Evolutionary conservation across 768 basidiomycete species (phyloP), one percentile per base, ranked within the genome.

Genomic region (Tylopilus vinaceipallidus): DNA sequence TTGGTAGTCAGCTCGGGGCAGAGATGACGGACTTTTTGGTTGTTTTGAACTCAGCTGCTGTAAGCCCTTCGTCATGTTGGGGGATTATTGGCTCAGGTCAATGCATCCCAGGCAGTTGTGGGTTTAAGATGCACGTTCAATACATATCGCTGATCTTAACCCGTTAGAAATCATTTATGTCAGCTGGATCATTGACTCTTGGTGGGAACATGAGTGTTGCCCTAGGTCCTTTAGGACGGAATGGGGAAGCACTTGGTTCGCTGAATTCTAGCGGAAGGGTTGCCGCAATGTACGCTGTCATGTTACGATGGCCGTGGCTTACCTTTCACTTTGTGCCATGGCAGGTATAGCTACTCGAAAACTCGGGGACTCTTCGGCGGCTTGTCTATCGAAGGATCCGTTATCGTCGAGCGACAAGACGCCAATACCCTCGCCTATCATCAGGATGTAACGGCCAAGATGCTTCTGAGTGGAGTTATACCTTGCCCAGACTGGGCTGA

Each of bases 291-390:
- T 93, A 59, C 54, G 73, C 54, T 9, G 9, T 27, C 45, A 39
- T 20, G 12, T 42, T 46, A 24, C 17, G n/a, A 13, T 13, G 26
- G 23, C 17, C 19, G 29, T 39, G 29, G 23, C 34, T 34, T 37
- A 32, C 42, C 17, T 47, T 43, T 41, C 20, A 53, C 37, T 33
- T 29, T 45, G n/a, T n/a, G n/a, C 30, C 16, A 13, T 14, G 10
- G 24, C 61, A 89, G 87, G 86, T 91, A 92, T 67, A 89, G 86
- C 62, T 93, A 93, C 62, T 88, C 86, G 8, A 95, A 95, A 67
- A 94, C 94, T 1, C 82, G 89, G 46, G 95, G 95, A 19, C 78
- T 98, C 3, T 98, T 97, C 53, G 95, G 95, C 26, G 95, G 95
- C 6, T 76, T 97, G 11, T 92, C 90, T 16, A 66, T 91, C 11